phyloP scores from a whole-genome alignment of 352 stramenopile species.

The Thalassiosira livingstoniorum region DNA sequence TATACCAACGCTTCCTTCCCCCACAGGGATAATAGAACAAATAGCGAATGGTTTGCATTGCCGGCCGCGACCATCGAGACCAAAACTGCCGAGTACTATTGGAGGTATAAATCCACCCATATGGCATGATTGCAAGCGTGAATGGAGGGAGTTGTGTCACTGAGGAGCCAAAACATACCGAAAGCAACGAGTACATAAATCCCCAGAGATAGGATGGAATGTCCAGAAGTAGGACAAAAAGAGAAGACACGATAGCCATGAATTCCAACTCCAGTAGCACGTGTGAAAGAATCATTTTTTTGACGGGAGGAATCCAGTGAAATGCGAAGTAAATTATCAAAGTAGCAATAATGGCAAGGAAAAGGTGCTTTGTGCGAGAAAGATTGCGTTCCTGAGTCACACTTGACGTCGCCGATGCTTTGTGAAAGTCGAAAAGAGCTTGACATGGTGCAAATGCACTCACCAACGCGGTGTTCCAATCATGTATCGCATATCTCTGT shows the following conservation, averaged over 20 bases:
- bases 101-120: slow-evolving; percentile 9
- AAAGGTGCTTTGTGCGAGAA: too few species aligned
- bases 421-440: neutral
- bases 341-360: too few species aligned
- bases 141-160: too few species aligned
- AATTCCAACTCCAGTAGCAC: neutral
- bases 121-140: slow-evolving; percentile 3
- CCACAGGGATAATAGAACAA: slow-evolving; percentile 23
- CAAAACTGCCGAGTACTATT: slow-evolving; percentile 4
- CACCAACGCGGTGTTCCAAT: neutral
- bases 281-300: neutral
- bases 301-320: neutral
- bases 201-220: neutral
- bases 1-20: neutral
- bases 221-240: neutral
- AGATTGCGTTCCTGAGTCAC: too few species aligned
- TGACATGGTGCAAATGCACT: neutral
- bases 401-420: neutral
- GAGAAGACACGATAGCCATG: neutral
- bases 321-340: too few species aligned
- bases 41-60: slow-evolving; percentile 2
- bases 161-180: too few species aligned
- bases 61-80: slow-evolving; percentile 3
- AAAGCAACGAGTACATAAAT: neutral
- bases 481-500: neutral